A percentile compares a stretch with the other conserved stretches of the same genome.
These are phyloP conservation scores for Dianthus caryophyllus DNA, from an alignment of 148 eudicot species.

Conservation along the genomic window DNA sequence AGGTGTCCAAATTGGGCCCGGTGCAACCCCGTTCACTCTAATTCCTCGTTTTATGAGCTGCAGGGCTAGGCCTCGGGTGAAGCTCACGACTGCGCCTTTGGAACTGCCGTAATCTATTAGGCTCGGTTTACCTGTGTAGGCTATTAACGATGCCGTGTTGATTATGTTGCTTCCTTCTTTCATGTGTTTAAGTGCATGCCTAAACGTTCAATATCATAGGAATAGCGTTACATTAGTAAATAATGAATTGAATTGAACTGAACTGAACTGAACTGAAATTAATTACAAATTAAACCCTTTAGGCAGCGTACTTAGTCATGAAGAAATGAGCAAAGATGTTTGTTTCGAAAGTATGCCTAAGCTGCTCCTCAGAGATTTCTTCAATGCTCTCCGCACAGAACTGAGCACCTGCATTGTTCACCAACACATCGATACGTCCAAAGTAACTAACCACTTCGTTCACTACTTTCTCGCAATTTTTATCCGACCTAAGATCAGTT, in stretches of 20 bases:
- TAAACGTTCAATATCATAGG: background rate
- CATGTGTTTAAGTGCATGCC: conserved; percentile 40
- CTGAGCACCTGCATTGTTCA: conserved; percentile 12
- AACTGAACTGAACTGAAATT: no score
- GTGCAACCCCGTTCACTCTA: conserved; percentile 54
- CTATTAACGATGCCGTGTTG: conserved; percentile 39
- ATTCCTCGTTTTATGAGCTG: conserved; percentile 34
- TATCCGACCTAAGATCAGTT: conserved; percentile 6
- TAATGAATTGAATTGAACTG: no score
- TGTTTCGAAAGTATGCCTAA: conserved; percentile 4
- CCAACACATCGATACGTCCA: conserved; percentile 10
- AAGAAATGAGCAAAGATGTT: conserved; percentile 14
- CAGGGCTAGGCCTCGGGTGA: conserved; percentile 28
- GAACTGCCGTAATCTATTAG: conserved; percentile 38
- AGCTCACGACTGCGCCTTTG: conserved; percentile 31
- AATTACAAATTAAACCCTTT: no score
- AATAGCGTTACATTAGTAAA: no score
- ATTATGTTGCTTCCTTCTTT: conserved; percentile 35
- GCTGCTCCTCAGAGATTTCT: background rate
- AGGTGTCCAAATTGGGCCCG: conserved; percentile 61
- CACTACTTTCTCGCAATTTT: conserved; percentile 9
- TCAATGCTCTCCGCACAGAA: conserved; percentile 1
- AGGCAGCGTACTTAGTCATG: conserved; percentile 4
- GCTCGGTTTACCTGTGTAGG: conserved; percentile 22
- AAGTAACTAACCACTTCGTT: conserved; percentile 1